Base-by-base conservation (phyloP, 352 stramenopile species). In the Phytophthora sp. region DNA sequence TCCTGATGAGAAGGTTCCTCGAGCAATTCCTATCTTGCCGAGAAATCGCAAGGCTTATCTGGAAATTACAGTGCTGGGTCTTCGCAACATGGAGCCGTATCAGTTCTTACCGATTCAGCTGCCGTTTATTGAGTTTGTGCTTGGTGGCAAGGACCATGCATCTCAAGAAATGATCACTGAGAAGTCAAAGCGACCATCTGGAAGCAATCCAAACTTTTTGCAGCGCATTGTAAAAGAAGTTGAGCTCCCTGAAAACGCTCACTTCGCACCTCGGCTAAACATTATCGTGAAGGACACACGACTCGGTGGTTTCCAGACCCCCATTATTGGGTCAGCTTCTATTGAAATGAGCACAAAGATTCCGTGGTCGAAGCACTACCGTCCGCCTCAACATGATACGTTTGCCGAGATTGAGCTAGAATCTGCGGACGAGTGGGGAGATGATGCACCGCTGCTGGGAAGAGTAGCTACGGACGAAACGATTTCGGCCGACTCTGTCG, bases 231-330 rank as follows among this genome's bases (percentile, higher is more conserved):
- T 96, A 28, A 95, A 97, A 48, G 75, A 88, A 49, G 74, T 98
- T 0, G 72, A 92, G 18, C 50, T 98, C n/a, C 92, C 92, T 0
- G 84, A 91, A 18, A 91, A 98, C 50, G 79, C 88, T 4, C 77
- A 95, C 28, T 98, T 96, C 56, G 77, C 92, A 0, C 89, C 92
- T 23, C 88, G 88, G 3, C 60, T 98, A 18, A 96, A 97, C 48
- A 91, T 97, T 38, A 92, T 94, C 38, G 89, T 97, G 10, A 89
- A 94, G 49, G 91, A 97, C 61, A 95, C 87, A 7, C 85, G 89
- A 28, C 73, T 97, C 1, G 91, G 91, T 35, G 91, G 91, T 2
- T 95, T 95, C 54, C 84, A 88, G 55, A 92, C 69, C 5, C 88
- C 90, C 0, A 94, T 95, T 42, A 70, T 97, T 27, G 91, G 85